Base-by-base conservation (phyloP, 164 flowering plant genomes). In the Macadamia integrifolia region DNA sequence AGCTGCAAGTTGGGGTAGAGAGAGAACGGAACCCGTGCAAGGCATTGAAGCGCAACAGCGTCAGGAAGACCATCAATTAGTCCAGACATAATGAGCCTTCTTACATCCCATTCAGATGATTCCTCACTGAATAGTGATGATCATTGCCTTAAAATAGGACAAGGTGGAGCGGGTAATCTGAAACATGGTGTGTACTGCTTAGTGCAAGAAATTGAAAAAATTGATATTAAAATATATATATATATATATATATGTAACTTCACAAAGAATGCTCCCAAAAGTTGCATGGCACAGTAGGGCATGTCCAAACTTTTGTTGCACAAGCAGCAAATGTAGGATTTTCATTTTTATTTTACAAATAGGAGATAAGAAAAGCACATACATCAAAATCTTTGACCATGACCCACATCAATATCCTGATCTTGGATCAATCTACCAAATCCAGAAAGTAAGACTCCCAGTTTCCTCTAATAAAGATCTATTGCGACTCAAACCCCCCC, bases 11-110 rank as follows among this genome's bases (percentile, higher is more conserved):
- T 84, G 1, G 93, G 89, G 71, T 88, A 83, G 57, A 83, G 85
- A 70, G 75, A 74, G 68, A 86, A 87, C 17, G 98, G 98, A 66
- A 93, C 93, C 52, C 88, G 82, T 28, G 96, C 98, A 67, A 93
- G 94, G 76, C 98, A 93, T 69, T 87, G 79, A 15, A 93, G 79
- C 65, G 89, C 90, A 71, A 93, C 92, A 43, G 92, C 98, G 61
- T 91, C 93, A 23, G 98, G 98, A 55, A 93, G 96, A 68, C 97
- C 98, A 68, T 93, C 95, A 76, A 91, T 91, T 72, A 94, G 72
- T 66, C 74, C 93, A 76, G 98, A 84, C 98, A 92, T 90, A 10
- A 59, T 75, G 72, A 60, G 18, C 53, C 15, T 31, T 35, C 61
- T 50, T 64, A 68, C 69, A 71, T 73, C 66, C 56, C 69, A 62